These are phyloP conservation scores for Termitomyces sp. DNA, from an alignment of 768 basidiomycete species.

Conservation along the genomic window DNA sequence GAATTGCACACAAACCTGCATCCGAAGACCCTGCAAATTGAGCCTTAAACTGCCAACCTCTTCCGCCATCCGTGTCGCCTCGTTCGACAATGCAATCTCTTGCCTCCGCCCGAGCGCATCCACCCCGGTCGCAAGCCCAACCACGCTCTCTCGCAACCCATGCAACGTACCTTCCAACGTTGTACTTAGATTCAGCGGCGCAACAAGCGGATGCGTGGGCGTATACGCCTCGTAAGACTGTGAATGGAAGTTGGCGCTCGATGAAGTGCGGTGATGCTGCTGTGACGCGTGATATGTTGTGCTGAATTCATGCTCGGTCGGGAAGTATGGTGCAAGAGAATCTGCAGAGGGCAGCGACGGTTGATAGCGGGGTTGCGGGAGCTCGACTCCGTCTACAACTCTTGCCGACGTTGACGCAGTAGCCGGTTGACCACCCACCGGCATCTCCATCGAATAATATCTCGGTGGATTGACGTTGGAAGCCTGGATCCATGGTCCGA, in stretches of 20 bases:
- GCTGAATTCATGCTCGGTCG: slow-evolving; percentile 11
- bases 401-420: slow-evolving; percentile 24
- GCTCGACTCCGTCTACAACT: slow-evolving; percentile 1
- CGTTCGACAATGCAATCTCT: slow-evolving; percentile 67
- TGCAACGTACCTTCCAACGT: slow-evolving; percentile 60
- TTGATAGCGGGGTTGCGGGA: background rate
- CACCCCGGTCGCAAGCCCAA: slow-evolving; percentile 54
- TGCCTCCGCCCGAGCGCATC: slow-evolving; percentile 60
- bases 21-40: slow-evolving; percentile 69
- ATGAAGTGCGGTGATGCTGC: background rate
- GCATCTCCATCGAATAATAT: slow-evolving; percentile 21
- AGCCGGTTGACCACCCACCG: slow-evolving; percentile 17
- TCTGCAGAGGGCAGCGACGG: slow-evolving; percentile 5
- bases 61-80: slow-evolving; percentile 68
- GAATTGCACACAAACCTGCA: slow-evolving; percentile 54
- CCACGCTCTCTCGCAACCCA: slow-evolving; percentile 57
- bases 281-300: background rate
- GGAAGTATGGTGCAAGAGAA: slow-evolving; percentile 18
- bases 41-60: slow-evolving; percentile 69
- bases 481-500: slow-evolving; percentile 48
- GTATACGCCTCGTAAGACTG: slow-evolving; percentile 4
- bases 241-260: slow-evolving; percentile 1
- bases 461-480: background rate
- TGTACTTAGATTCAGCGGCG: slow-evolving; percentile 61
- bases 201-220: slow-evolving; percentile 29